phyloP scores from a whole-genome alignment of 257 asterid species.

The Solanum peruvianum region DNA sequence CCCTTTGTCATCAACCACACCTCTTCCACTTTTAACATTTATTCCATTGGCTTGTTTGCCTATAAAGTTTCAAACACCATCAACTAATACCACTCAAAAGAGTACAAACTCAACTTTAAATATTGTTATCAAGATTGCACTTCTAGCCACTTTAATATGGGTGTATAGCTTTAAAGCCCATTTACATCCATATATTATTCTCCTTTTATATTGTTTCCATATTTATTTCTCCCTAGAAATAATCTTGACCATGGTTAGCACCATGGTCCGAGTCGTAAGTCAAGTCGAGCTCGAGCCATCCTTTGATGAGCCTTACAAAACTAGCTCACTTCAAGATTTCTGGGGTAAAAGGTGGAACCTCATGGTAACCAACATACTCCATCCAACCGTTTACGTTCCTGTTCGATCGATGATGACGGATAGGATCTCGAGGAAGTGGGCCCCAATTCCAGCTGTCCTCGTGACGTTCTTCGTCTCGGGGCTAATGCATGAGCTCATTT shows the following conservation, averaged over 20 bases:
- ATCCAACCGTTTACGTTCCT: slow-evolving; percentile 15
- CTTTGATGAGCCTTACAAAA: slow-evolving; percentile 8
- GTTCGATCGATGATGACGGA: slow-evolving; percentile 2
- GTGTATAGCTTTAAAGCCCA: neutral
- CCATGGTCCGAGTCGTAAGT: neutral
- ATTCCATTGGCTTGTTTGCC: slow-evolving; percentile 47
- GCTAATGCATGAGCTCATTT: slow-evolving; percentile 43
- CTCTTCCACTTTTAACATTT: slow-evolving; percentile 24
- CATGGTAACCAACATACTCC: slow-evolving; percentile 2
- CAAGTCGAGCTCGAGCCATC: slow-evolving; percentile 1
- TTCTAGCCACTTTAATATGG: slow-evolving; percentile 3
- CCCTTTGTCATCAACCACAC: slow-evolving; percentile 23
- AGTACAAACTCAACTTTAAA: slow-evolving; percentile 1
- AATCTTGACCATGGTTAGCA: neutral
- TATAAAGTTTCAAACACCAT: slow-evolving; percentile 13
- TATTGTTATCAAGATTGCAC: slow-evolving; percentile 3
- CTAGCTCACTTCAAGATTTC: slow-evolving; percentile 20
- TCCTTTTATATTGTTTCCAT: slow-evolving; percentile 1
- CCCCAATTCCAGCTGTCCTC: slow-evolving; percentile 15
- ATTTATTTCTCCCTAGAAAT: neutral
- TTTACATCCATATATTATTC: slow-evolving; percentile 12
- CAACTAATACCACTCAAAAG: neutral
- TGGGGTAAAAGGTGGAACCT: slow-evolving; percentile 23
- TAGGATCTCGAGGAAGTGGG: slow-evolving; percentile 4
- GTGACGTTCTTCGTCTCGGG: slow-evolving; percentile 42